phyloP scores from a whole-genome alignment of 805 yeast species.

The Tetrapisispora taiwanensis region DNA sequence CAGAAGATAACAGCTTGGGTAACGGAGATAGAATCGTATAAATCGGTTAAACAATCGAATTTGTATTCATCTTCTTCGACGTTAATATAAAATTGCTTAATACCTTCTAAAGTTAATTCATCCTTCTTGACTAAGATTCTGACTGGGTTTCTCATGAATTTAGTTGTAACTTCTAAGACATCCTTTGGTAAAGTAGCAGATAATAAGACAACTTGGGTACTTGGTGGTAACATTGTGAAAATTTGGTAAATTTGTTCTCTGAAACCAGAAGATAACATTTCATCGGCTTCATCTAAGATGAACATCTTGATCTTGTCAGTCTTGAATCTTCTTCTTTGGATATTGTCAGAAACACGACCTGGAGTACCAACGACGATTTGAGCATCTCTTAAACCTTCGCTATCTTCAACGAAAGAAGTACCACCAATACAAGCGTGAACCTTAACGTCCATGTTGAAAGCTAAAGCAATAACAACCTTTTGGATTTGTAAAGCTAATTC shows the following conservation, averaged over 20 bases:
- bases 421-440: slow-evolving; percentile 99
- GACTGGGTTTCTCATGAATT: slow-evolving; percentile 88
- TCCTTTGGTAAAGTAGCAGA: slow-evolving; percentile 91
- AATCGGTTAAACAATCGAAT: slow-evolving; percentile 86
- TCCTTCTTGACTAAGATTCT: slow-evolving; percentile 91
- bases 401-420: slow-evolving; percentile 79
- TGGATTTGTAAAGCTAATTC: slow-evolving; percentile 95
- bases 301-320: slow-evolving; percentile 85
- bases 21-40: slow-evolving; percentile 88
- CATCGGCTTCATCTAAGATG: slow-evolving; percentile 97
- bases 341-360: slow-evolving; percentile 95
- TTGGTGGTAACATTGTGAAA: slow-evolving; percentile 71
- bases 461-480: slow-evolving; percentile 82
- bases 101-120: slow-evolving; percentile 88
- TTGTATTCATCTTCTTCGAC: slow-evolving; percentile 92
- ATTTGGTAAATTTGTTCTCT: slow-evolving; percentile 91
- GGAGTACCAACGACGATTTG: slow-evolving; percentile 97
- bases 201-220: slow-evolving; percentile 85
- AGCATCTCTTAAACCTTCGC: slow-evolving; percentile 69
- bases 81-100: slow-evolving; percentile 81
- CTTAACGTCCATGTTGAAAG: slow-evolving; percentile 78
- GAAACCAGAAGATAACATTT: slow-evolving; percentile 79
- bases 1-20: slow-evolving; percentile 98
- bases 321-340: slow-evolving; percentile 75
- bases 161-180: slow-evolving; percentile 82